These are phyloP conservation scores for Fusarium tricinctum DNA, from an alignment of 2,329 filamentous ascomycete species.

Conservation along the genomic window DNA sequence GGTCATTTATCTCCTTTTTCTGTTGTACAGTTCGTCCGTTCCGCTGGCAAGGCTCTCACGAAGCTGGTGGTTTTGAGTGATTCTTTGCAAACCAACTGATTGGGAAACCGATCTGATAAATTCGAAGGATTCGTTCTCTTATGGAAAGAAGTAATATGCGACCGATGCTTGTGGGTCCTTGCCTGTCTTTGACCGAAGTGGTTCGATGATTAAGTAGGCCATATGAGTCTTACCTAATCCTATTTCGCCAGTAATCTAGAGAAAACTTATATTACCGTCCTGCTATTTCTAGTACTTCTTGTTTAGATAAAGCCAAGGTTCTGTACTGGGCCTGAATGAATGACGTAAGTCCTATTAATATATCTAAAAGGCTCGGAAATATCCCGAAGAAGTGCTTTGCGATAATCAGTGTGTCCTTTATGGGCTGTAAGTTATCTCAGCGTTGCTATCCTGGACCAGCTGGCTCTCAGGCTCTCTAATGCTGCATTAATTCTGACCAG, in stretches of 20 bases:
- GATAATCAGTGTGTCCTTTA: not conserved
- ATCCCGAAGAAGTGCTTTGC: not conserved
- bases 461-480: not conserved
- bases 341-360: not conserved
- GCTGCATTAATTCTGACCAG: not conserved
- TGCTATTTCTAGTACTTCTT: constrained; percentile 1
- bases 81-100: not conserved
- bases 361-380: not conserved
- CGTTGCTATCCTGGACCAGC: not conserved
- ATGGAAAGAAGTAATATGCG: not conserved
- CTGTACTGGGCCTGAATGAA: not conserved
- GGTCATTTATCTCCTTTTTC: not conserved
- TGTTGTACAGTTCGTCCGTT: not conserved
- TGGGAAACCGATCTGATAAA: not conserved
- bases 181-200: not conserved
- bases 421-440: not conserved
- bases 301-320: not conserved
- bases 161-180: not conserved
- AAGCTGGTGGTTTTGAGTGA: not conserved
- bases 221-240: constrained; percentile 2
- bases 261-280: not conserved
- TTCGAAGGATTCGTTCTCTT: not conserved
- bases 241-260: not conserved
- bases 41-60: not conserved
- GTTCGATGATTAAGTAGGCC: constrained; percentile 1